Evolutionary conservation across 768 basidiomycete genomes (phyloP), one percentile per base, ranked within the genome.

Genomic region (Russula emetica): DNA sequence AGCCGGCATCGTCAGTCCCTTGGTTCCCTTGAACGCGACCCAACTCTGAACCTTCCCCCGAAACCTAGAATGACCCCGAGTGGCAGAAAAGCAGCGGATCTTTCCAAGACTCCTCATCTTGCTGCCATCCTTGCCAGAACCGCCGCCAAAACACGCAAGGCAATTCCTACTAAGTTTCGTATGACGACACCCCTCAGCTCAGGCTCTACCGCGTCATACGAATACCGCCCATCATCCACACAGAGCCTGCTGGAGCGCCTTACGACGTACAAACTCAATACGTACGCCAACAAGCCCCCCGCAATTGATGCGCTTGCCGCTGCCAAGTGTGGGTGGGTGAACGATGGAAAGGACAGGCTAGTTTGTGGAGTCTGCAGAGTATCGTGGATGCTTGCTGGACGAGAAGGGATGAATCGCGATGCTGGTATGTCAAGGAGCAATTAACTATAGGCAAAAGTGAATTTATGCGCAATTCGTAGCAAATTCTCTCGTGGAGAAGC

Each of bases 281-380:
- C 91, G 0, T 94, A 92, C 69, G 80, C 86, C 20, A 89, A 88
- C 67, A 93, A 93, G 72, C 89, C 90, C 0, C 60, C 82, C 0
- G 77, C 78, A 11, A 85, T 92, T 32, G 84, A 93, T 61, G 86
- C 90, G 1, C 89, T 92, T 16, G 85, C 90, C 20, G 90, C 91
- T 3, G 79, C 90, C 0, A 89, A 83, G 72, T 90, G 88, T 70
- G 91, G 91, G 2, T 94, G 91, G 91, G 77, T 82, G 26, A 93
- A 93, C 66, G 85, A 91, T 57, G 88, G 89, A 49, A 91, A 89
- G 73, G 90, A 92, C 63, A 79, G 90, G 53, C 74, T 92, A 22
- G 79, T 87, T 2, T 92, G 90, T 69, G 85, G 85, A 3, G 74
- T 92, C 20, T 92, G 90, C 69, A 77, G 76, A 61, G 79, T 80